These are phyloP conservation scores for Gloeopeniophorella convolvens DNA, from an alignment of 768 basidiomycete species.

Conservation along the genomic window DNA sequence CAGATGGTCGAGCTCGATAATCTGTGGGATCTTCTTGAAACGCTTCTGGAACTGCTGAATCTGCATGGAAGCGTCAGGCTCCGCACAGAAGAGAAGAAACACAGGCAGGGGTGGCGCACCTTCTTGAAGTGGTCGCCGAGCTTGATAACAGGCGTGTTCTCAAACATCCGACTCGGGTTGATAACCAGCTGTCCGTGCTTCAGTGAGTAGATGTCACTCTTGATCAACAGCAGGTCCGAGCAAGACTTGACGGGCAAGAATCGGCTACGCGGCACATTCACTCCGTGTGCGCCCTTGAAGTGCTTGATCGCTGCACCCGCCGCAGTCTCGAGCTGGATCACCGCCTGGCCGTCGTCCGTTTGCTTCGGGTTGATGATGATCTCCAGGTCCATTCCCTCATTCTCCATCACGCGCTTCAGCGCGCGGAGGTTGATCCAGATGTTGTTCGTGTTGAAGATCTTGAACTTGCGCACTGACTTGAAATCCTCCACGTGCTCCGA, in stretches of 20 bases:
- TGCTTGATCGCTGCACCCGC: constrained; percentile 94
- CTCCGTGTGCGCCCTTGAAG: constrained; percentile 85
- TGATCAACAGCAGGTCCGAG: constrained; percentile 84
- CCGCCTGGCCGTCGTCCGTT: constrained; percentile 78
- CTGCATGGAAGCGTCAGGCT: constrained; percentile 28
- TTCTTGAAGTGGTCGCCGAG: constrained; percentile 97
- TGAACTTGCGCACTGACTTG: constrained; percentile 89
- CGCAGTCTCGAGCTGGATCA: constrained; percentile 58
- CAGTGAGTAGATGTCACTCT: constrained; percentile 88
- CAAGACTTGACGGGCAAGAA: constrained; percentile 91
- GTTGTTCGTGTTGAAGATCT: constrained; percentile 89
- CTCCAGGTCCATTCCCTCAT: constrained; percentile 82
- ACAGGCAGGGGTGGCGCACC: constrained; percentile 34
- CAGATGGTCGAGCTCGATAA: constrained; percentile 89
- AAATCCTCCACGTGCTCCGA: constrained; percentile 92
- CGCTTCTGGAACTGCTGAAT: constrained; percentile 89
- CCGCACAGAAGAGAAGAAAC: not conserved
- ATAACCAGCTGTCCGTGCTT: constrained; percentile 84
- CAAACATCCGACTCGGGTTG: constrained; percentile 77
- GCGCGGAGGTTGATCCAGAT: constrained; percentile 76
- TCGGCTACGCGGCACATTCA: constrained; percentile 90
- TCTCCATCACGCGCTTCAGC: constrained; percentile 85
- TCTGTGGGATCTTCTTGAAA: constrained; percentile 90
- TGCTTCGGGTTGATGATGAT: constrained; percentile 92
- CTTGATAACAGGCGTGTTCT: constrained; percentile 91